These are phyloP conservation scores for Cutaneotrichosporon sp. DNA, from an alignment of 1,284 basidiomycete species.

Conservation along the genomic window DNA sequence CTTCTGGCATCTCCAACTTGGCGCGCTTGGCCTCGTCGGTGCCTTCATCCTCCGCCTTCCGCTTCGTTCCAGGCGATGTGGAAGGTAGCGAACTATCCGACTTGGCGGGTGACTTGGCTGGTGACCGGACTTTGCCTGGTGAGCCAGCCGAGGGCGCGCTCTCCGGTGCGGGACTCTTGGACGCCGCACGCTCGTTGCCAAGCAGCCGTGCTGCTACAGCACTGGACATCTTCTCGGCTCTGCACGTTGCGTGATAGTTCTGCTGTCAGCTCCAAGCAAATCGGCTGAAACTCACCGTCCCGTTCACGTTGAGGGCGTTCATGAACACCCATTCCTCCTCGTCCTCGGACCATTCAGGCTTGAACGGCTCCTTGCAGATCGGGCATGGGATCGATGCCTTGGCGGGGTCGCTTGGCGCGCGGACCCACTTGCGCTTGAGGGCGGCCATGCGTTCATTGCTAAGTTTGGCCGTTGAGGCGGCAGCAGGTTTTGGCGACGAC, in stretches of 20 bases:
- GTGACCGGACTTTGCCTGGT: slow-evolving; percentile 2
- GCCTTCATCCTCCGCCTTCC: slow-evolving; percentile 12
- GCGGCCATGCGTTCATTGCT: slow-evolving; percentile 69
- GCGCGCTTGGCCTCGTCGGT: slow-evolving; percentile 22
- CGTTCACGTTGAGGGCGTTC: slow-evolving; percentile 79
- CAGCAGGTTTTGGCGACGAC: slow-evolving; percentile 16
- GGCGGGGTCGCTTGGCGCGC: slow-evolving; percentile 68
- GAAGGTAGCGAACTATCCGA: background rate
- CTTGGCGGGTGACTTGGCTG: background rate
- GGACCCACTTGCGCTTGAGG: slow-evolving; percentile 71
- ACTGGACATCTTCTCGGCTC: slow-evolving; percentile 58
- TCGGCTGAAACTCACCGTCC: slow-evolving; percentile 58
- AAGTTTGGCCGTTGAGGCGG: slow-evolving; percentile 18
- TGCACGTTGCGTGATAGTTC: slow-evolving; percentile 89
- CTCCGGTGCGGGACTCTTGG: slow-evolving; percentile 8
- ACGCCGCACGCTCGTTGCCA: slow-evolving; percentile 12
- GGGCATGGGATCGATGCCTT: slow-evolving; percentile 83
- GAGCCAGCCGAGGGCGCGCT: background rate
- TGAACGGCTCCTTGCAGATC: slow-evolving; percentile 92
- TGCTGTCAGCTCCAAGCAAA: slow-evolving; percentile 34
- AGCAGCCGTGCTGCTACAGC: slow-evolving; percentile 25
- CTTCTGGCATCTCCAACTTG: slow-evolving; percentile 24
- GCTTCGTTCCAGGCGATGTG: slow-evolving; percentile 11
- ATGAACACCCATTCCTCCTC: slow-evolving; percentile 99
- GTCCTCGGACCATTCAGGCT: slow-evolving; percentile 89